Evolutionary conservation across 331 rosid genomes (phyloP).

Genomic region (Telfairia occidentalis): DNA sequence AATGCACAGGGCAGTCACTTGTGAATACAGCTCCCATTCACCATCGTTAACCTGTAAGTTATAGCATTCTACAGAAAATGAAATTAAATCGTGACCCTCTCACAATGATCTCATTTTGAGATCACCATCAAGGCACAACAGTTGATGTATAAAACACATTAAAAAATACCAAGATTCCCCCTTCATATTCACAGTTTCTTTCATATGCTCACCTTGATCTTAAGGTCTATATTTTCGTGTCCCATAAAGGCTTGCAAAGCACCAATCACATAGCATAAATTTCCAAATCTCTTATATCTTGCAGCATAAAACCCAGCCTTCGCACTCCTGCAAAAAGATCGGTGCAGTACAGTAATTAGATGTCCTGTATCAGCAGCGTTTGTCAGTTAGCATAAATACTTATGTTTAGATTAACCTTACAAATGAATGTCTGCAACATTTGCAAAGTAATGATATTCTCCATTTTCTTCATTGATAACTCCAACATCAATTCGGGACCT

Average conservation of each 20-base stretch:
- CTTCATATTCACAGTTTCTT: too few relatives aligned
- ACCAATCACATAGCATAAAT: conserved; percentile 79
- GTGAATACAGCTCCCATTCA: conserved; percentile 62
- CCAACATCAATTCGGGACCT: conserved; percentile 71
- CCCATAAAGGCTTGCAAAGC: conserved; percentile 85
- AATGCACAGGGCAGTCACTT: conserved; percentile 72
- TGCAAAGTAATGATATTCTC: conserved; percentile 58
- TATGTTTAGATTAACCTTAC: conserved; percentile 48
- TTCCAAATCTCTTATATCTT: conserved; percentile 76
- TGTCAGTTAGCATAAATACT: conserved; percentile 8
- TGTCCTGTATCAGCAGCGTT: neutral
- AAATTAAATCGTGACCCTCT: neutral
- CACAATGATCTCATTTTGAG: neutral
- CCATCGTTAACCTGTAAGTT: conserved; percentile 61
- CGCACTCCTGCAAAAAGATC: conserved; percentile 59
- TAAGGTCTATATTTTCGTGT: conserved; percentile 64
- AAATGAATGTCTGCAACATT: conserved; percentile 91
- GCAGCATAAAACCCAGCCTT: conserved; percentile 87
- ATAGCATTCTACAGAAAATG: neutral
- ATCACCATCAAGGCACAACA: neutral
- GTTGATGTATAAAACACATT: neutral
- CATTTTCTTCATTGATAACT: conserved; percentile 44
- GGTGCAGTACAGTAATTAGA: neutral
- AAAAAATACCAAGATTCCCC: neutral
- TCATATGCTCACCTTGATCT: conserved; percentile 53